Percentiles rank a stretch among this genome's conserved stretches.
phyloP scores from a whole-genome alignment of 345 rosid species.

The Camelina laxa region DNA sequence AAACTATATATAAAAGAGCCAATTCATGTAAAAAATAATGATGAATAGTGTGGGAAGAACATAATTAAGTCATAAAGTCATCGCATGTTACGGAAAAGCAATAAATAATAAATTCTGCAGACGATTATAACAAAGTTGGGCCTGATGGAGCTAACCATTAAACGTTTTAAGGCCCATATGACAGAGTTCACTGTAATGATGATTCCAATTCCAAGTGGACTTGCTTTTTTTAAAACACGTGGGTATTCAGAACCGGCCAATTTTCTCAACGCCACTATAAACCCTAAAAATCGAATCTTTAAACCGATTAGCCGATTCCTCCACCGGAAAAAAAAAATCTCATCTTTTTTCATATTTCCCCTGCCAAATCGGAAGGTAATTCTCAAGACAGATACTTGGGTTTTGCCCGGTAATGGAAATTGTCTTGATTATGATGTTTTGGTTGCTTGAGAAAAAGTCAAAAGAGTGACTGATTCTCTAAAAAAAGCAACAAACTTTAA shows the following conservation, averaged over 20 bases:
- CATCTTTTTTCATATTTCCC: neutral
- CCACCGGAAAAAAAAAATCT: slow-evolving; percentile 4
- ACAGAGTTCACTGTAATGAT: neutral
- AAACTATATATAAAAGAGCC: neutral
- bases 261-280: slow-evolving; percentile 24
- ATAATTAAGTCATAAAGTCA: neutral
- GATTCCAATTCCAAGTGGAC: slow-evolving; percentile 9
- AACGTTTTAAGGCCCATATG: slow-evolving; percentile 9
- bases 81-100: neutral
- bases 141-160: neutral
- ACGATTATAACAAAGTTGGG: neutral
- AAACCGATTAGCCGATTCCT: neutral
- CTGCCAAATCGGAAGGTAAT: slow-evolving; percentile 35
- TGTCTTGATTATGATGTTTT: slow-evolving; percentile 10
- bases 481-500: neutral
- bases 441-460: slow-evolving; percentile 5
- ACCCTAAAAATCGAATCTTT: slow-evolving; percentile 42
- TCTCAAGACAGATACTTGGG: neutral
- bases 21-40: neutral
- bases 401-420: neutral
- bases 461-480: slow-evolving; percentile 24
- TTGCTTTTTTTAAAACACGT: slow-evolving; percentile 11
- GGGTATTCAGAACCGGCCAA: slow-evolving; percentile 15
- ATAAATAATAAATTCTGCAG: neutral
- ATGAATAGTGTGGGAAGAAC: neutral